These are phyloP conservation scores for Globisporangium perplexum DNA, from an alignment of 352 stramenopile genomes.

Conservation along the genomic window DNA sequence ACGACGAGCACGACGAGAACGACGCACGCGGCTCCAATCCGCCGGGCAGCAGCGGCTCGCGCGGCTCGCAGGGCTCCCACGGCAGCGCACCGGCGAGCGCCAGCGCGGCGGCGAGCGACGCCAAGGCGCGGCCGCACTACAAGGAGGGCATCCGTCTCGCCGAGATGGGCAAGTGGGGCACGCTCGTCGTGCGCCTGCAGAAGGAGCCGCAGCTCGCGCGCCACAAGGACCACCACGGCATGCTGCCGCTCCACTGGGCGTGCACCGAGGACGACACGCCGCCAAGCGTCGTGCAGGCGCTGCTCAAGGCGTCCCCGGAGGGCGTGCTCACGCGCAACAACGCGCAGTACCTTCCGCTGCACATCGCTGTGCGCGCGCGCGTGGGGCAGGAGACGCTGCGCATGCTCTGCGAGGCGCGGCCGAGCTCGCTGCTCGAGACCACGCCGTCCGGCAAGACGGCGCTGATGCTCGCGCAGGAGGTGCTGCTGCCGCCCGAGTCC, in stretches of 20 bases:
- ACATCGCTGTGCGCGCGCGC: conserved; percentile 71
- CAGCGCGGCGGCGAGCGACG: too few relatives aligned
- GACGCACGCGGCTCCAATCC: conserved; percentile 1
- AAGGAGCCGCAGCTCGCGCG: conserved; percentile 60
- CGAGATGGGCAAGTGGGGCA: conserved; percentile 76
- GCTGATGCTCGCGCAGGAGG: conserved; percentile 56
- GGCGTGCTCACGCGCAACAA: conserved; percentile 78
- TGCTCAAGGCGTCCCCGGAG: conserved; percentile 70
- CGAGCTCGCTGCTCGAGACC: conserved; percentile 64
- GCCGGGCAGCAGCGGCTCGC: background rate
- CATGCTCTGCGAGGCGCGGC: conserved; percentile 55
- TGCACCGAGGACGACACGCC: conserved; percentile 79
- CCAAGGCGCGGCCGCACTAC: conserved; percentile 45
- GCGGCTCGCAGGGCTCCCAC: background rate
- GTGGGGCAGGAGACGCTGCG: conserved; percentile 42
- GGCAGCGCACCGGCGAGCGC: background rate
- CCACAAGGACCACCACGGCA: conserved; percentile 80
- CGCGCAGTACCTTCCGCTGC: conserved; percentile 75
- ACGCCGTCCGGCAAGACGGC: conserved; percentile 69
- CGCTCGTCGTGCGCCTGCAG: conserved; percentile 50
- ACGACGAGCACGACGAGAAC: conserved; percentile 11
- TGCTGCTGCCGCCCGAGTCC: conserved; percentile 30
- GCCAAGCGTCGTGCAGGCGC: conserved; percentile 41
- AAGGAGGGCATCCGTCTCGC: conserved; percentile 78
- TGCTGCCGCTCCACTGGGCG: conserved; percentile 81